Conservation (phyloP, 148 eudicot species). For the Cornus suecica region DNA sequence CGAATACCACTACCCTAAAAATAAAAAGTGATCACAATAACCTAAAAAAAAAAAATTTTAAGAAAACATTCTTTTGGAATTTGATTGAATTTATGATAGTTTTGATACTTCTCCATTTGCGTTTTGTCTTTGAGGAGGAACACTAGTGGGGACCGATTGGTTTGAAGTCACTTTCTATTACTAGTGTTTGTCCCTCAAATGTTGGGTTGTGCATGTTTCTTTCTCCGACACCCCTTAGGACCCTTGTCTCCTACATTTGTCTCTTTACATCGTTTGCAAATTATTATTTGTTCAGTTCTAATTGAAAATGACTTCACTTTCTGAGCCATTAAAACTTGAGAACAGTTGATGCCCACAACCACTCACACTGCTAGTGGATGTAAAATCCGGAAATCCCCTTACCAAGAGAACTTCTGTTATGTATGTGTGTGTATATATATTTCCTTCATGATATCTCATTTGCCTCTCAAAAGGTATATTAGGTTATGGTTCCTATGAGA, state of each 20-base stretch:
- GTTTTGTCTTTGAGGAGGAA: conserved; percentile 23
- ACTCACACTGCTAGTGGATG: conserved; percentile 32
- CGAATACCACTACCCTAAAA: not conserved
- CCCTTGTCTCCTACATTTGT: conserved; percentile 33
- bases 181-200: conserved; percentile 20
- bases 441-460: not conserved
- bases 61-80: conserved; percentile 11
- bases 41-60: no score
- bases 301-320: conserved; percentile 16
- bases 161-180: conserved; percentile 26
- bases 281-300: conserved; percentile 4
- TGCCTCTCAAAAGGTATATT: no score
- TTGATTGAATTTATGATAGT: conserved; percentile 17
- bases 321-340: conserved; percentile 8
- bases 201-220: conserved; percentile 21
- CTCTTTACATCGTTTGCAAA: conserved; percentile 15
- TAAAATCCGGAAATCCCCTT: conserved; percentile 24
- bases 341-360: conserved; percentile 22
- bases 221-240: conserved; percentile 35
- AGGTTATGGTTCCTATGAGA: no score
- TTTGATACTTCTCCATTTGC: conserved; percentile 13
- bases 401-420: conserved; percentile 25
- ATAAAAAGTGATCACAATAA: not conserved
- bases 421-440: no score
- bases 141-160: conserved; percentile 31